Conservation (phyloP, 1,139 yeast genomes). For the Arxiozyma heterogenica region DNA sequence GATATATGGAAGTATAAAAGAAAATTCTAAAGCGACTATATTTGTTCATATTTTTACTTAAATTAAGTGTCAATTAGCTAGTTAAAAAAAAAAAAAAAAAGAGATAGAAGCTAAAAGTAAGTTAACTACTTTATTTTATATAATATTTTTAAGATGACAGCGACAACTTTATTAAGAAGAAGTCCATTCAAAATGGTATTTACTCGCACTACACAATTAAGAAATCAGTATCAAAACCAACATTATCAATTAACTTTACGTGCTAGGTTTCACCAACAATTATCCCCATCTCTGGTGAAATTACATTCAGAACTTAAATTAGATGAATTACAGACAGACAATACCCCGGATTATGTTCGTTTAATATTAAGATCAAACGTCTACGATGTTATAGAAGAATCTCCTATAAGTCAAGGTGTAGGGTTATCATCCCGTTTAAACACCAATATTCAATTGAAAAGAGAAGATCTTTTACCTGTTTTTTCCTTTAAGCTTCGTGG, state of each 20-base stretch:
- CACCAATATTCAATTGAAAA: slow-evolving; percentile 64
- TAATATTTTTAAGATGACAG: neutral
- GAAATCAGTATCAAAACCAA: neutral
- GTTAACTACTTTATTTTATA: too few species aligned
- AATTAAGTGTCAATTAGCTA: too few species aligned
- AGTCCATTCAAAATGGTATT: neutral
- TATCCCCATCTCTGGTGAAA: slow-evolving; percentile 19
- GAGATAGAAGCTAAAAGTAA: neutral
- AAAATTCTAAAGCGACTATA: too few species aligned
- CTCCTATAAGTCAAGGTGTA: slow-evolving; percentile 73
- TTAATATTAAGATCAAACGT: slow-evolving; percentile 85
- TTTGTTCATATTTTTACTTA: neutral
- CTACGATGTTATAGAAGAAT: slow-evolving; percentile 86
- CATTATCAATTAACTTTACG: slow-evolving; percentile 5
- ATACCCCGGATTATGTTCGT: slow-evolving; percentile 88
- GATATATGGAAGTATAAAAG: neutral
- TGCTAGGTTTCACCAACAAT: slow-evolving; percentile 14
- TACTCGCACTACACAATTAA: neutral
- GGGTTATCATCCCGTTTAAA: slow-evolving; percentile 65
- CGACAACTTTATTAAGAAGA: neutral
- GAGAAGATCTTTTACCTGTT: slow-evolving; percentile 92
- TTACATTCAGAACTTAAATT: slow-evolving; percentile 32
- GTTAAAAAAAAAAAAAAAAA: too few species aligned
- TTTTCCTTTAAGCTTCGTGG: slow-evolving; percentile 95
- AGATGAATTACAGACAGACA: slow-evolving; percentile 47